Evolutionary conservation across 768 basidiomycete genomes (phyloP).

Genomic region (Tephrocybe sp.): DNA sequence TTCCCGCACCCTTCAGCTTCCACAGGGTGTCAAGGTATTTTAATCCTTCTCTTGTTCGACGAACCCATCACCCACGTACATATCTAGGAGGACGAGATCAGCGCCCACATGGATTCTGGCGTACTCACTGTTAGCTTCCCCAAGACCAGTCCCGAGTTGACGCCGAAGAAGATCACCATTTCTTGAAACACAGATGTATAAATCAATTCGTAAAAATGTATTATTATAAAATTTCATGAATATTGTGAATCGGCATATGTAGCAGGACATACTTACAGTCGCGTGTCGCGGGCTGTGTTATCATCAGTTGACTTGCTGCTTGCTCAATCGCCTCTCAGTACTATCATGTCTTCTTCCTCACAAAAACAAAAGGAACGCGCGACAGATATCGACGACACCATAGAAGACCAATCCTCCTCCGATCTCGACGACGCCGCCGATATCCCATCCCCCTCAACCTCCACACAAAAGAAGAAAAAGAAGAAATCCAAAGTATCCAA

Average conservation of each 20-base stretch:
- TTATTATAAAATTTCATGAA: too few relatives aligned
- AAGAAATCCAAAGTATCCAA: constrained; percentile 74
- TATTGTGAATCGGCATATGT: too few relatives aligned
- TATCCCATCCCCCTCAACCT: constrained; percentile 38
- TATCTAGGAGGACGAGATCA: constrained; percentile 42
- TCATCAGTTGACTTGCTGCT: too few relatives aligned
- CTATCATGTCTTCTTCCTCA: constrained; percentile 30
- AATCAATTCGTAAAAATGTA: too few relatives aligned
- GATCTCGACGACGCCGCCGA: constrained; percentile 22
- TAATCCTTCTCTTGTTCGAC: not conserved
- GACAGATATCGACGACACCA: constrained; percentile 40
- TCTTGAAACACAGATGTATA: too few relatives aligned
- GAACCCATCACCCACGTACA: not conserved
- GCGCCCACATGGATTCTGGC: constrained; percentile 47
- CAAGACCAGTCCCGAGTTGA: constrained; percentile 38
- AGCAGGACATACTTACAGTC: too few relatives aligned
- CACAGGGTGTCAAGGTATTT: constrained; percentile 46
- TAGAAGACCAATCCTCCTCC: constrained; percentile 34
- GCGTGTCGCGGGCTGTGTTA: too few relatives aligned
- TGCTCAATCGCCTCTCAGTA: not conserved
- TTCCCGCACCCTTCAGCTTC: constrained; percentile 46
- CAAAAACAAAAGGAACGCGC: constrained; percentile 42
- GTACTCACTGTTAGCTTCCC: constrained; percentile 50
- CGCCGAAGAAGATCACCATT: constrained; percentile 43
- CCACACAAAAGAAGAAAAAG: constrained; percentile 76